A percentile compares a stretch with the other conserved stretches of the same genome.
phyloP scores from a whole-genome alignment of 2,329 filamentous ascomycete genomes.

The Sordariomycetes sp. region DNA sequence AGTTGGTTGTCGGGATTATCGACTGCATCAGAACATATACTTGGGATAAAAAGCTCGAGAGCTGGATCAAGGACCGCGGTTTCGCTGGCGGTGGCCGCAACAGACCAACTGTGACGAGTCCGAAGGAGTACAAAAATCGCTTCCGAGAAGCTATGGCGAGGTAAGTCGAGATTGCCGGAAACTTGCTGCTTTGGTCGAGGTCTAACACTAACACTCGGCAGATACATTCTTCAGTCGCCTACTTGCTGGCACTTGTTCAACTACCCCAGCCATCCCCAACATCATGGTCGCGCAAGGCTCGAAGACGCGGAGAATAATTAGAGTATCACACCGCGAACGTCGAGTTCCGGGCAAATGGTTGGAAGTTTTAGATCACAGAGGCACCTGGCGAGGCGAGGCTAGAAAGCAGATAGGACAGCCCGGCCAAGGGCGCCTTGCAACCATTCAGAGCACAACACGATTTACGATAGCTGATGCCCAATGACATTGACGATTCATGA shows the following conservation, averaged over 20 bases:
- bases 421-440: no score
- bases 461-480: no score
- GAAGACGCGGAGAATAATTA: slow-evolving; percentile 21
- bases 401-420: no score
- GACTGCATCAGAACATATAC: slow-evolving; percentile 98
- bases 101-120: slow-evolving; percentile 89
- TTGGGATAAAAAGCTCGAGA: slow-evolving; percentile 99
- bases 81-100: slow-evolving; percentile 70
- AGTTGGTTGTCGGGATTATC: slow-evolving; percentile 95
- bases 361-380: no score
- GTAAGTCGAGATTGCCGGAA: no score
- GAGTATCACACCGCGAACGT: not conserved
- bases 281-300: slow-evolving; percentile 26
- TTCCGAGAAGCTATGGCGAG: slow-evolving; percentile 96
- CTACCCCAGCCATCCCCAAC: slow-evolving; percentile 26
- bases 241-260: slow-evolving; percentile 69
- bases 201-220: slow-evolving; percentile 11
- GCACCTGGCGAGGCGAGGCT: no score
- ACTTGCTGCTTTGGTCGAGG: no score
- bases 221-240: slow-evolving; percentile 65
- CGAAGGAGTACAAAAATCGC: slow-evolving; percentile 92
- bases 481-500: no score
- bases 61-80: slow-evolving; percentile 96
- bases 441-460: no score
- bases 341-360: no score